Base-by-base conservation (phyloP, 805 yeast genomes). In the Ogataea corticis region DNA sequence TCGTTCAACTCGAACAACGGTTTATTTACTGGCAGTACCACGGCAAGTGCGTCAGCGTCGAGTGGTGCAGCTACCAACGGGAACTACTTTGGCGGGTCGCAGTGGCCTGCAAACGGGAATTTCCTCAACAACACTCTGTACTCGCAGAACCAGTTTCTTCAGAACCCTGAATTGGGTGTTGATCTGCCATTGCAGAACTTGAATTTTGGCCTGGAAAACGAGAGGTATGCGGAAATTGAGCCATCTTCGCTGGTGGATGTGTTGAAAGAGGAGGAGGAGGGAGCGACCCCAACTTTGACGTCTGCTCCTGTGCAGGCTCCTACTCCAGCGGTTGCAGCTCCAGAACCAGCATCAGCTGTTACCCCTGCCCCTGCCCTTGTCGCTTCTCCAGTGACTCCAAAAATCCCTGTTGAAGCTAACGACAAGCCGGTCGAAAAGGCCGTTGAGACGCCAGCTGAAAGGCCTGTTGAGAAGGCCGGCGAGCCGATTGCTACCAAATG, bases 401-500 rank as follows among this genome's bases (percentile, higher is more conserved):
- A 17, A 4, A 31, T 23, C 13, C 17, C 39, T 36, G 31, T 15
- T 23, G 31, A 6, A 3, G 15, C 27, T 18, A 9, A 21, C 5
- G 25, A 6, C 7, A 21, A 21, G 25, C 25, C 25, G 25, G 25
- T 21, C 25, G 25, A 21, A 9, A 21, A 21, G 9, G 7, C 25
- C 25, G 25, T 9, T 9, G 25, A 21, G 25, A 5, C 25, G 25
- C 25, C 25, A 9, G 25, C 9, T 9, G 25, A 21, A 9, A n/a
- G n/a, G n/a, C n/a, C n/a, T n/a, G n/a, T n/a, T n/a, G n/a, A 62
- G 40, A 68, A 63, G 39, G 55, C 61, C 32, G 45, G 61, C 7
- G 59, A 67, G 39, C 61, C 71, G 35, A 54, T 58, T 6, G 53
- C 66, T 25, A 63, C 71, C 2, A 64, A 72, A 3, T 72, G 77